Evolutionary conservation across 2,329 filamentous ascomycete genomes (phyloP).

Genomic region (Hypoxylon sp.): DNA sequence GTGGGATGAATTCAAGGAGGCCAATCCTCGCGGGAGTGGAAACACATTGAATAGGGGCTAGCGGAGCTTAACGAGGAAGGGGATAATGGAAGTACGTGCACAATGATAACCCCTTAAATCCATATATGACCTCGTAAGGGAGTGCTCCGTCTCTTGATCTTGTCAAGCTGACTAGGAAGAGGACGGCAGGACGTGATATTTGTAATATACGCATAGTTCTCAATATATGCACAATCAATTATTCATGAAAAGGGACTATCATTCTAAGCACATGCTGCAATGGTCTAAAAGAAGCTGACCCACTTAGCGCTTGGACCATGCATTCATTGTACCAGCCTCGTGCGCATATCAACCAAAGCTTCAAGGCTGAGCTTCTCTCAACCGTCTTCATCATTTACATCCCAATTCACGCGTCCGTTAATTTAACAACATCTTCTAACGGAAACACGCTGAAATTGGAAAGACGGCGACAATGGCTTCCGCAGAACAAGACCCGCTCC

Average conservation of each 20-base stretch:
- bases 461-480: constrained; percentile 66
- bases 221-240: neutral
- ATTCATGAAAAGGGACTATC: neutral
- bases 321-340: constrained; percentile 24
- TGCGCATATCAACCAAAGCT: constrained; percentile 17
- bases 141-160: neutral
- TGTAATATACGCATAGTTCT: neutral
- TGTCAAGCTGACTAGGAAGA: neutral
- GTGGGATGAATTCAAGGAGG: constrained; percentile 96
- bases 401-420: constrained; percentile 6
- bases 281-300: neutral
- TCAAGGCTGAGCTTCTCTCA: constrained; percentile 28
- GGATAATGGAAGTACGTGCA: constrained; percentile 4
- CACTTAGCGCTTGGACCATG: constrained; percentile 1
- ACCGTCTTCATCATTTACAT: constrained; percentile 9
- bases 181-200: neutral
- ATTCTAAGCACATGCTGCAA: neutral
- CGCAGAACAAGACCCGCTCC: constrained; percentile 80
- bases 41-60: constrained; percentile 85
- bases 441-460: constrained; percentile 14
- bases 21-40: constrained; percentile 86
- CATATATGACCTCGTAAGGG: neutral
- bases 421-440: constrained; percentile 7
- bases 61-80: neutral
- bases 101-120: neutral